Evolutionary conservation across 1,284 basidiomycete genomes (phyloP).

Genomic region (Heterobasidion parviporum): DNA sequence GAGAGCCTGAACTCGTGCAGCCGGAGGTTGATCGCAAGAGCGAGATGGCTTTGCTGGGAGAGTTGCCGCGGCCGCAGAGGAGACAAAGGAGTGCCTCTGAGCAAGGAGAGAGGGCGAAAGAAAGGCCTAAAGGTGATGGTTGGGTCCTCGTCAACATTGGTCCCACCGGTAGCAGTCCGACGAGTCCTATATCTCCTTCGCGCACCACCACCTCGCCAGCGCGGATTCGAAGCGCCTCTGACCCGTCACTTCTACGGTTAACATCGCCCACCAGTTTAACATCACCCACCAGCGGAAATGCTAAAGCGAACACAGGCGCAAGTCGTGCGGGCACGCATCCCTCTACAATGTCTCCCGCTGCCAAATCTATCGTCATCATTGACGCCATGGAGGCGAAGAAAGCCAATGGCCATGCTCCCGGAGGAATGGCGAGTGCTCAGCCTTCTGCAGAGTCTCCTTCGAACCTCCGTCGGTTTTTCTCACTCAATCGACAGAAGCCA

Average conservation of each 20-base stretch:
- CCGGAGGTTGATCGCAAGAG: slow-evolving; percentile 16
- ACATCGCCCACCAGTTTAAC: too few species aligned
- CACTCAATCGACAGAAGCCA: slow-evolving; percentile 18
- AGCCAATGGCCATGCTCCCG: slow-evolving; percentile 2
- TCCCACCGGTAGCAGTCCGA: slow-evolving; percentile 1
- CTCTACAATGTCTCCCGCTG: slow-evolving; percentile 31
- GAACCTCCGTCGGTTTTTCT: slow-evolving; percentile 29
- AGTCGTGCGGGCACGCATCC: background rate
- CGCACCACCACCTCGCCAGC: background rate
- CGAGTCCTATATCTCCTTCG: slow-evolving; percentile 1
- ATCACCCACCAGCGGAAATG: background rate
- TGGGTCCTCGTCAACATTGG: slow-evolving; percentile 14
- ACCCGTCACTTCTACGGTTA: background rate
- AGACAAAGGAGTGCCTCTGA: background rate
- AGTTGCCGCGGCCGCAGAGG: slow-evolving; percentile 4
- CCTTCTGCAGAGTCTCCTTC: slow-evolving; percentile 7
- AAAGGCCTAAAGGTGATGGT: slow-evolving; percentile 7
- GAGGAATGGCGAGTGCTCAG: background rate
- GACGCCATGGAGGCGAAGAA: slow-evolving; percentile 40
- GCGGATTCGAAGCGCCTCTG: background rate
- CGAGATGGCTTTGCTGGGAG: slow-evolving; percentile 16
- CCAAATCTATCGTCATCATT: slow-evolving; percentile 53
- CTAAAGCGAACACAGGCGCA: background rate
- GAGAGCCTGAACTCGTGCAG: slow-evolving; percentile 14
- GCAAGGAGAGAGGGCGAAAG: background rate